These are phyloP conservation scores for Trichoderma sp. DNA, from an alignment of 2,329 filamentous ascomycete species.

Conservation along the genomic window DNA sequence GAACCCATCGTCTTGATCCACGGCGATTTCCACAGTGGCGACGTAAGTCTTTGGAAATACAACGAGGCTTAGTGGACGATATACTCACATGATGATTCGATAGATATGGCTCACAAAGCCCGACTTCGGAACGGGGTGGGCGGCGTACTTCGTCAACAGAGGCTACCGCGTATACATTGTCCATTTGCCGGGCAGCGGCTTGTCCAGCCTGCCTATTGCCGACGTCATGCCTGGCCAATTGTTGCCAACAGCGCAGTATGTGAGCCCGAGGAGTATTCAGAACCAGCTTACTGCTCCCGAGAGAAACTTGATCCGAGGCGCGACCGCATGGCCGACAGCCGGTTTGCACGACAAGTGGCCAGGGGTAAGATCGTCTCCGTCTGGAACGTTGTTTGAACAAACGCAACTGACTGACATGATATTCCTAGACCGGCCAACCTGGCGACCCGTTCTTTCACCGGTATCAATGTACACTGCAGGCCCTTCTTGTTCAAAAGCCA, in stretches of 20 bases:
- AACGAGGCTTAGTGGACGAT: too few relatives aligned
- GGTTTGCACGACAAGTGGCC: slow-evolving; percentile 45
- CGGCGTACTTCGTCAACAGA: slow-evolving; percentile 46
- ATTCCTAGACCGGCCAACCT: slow-evolving; percentile 38
- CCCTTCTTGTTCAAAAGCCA: slow-evolving; percentile 36
- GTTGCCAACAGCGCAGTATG: background rate
- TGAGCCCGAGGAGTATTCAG: slow-evolving; percentile 34
- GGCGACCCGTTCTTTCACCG: slow-evolving; percentile 53
- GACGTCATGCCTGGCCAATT: slow-evolving; percentile 11
- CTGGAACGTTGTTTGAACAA: too few relatives aligned
- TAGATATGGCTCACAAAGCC: slow-evolving; percentile 51
- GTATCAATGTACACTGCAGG: slow-evolving; percentile 50
- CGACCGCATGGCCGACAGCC: slow-evolving; percentile 35
- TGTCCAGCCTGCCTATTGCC: slow-evolving; percentile 37
- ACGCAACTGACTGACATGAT: slow-evolving; percentile 6
- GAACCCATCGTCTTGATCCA: slow-evolving; percentile 42
- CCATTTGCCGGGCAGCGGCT: slow-evolving; percentile 47
- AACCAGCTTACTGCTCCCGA: slow-evolving; percentile 40
- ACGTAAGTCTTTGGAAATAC: slow-evolving; percentile 32
- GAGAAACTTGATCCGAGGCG: background rate
- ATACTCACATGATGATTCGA: background rate
- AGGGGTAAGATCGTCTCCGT: slow-evolving; percentile 35
- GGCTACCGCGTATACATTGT: slow-evolving; percentile 50
- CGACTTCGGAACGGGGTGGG: slow-evolving; percentile 51
- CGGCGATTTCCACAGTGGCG: slow-evolving; percentile 43